phyloP scores from a whole-genome alignment of 2,329 filamentous ascomycete species.

The Ascochyta viciae-villosae region DNA sequence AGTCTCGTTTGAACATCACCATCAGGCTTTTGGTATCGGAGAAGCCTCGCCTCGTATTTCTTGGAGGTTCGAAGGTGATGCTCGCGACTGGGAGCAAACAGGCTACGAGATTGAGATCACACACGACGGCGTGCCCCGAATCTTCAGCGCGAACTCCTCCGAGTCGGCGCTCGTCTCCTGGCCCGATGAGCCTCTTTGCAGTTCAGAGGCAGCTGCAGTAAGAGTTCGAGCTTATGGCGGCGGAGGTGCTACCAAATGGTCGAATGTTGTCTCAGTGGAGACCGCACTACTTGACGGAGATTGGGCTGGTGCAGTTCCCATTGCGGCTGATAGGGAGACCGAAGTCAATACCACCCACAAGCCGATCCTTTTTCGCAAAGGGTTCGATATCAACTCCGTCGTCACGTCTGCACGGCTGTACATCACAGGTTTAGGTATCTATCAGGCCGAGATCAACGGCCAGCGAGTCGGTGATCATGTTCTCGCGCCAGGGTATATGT shows the following conservation, averaged over 20 bases:
- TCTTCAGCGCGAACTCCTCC: slow-evolving; percentile 42
- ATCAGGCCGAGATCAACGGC: slow-evolving; percentile 27
- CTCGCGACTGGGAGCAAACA: slow-evolving; percentile 53
- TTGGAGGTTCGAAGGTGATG: slow-evolving; percentile 54
- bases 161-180: slow-evolving; percentile 55
- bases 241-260: slow-evolving; percentile 37
- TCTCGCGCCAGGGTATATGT: slow-evolving; percentile 61
- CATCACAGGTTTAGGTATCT: slow-evolving; percentile 26
- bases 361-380: slow-evolving; percentile 48
- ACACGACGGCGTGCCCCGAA: slow-evolving; percentile 25
- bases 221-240: slow-evolving; percentile 38
- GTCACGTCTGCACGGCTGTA: slow-evolving; percentile 20
- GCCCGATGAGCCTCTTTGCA: slow-evolving; percentile 47
- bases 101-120: slow-evolving; percentile 55
- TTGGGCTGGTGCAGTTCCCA: slow-evolving; percentile 41
- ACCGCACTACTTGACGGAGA: slow-evolving; percentile 43
- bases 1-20: slow-evolving; percentile 55
- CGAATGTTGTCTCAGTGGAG: slow-evolving; percentile 38
- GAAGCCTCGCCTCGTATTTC: slow-evolving; percentile 56
- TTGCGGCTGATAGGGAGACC: slow-evolving; percentile 24
- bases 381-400: slow-evolving; percentile 16
- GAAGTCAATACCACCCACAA: slow-evolving; percentile 32
- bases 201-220: slow-evolving; percentile 36
- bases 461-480: slow-evolving; percentile 22
- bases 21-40: slow-evolving; percentile 53